Base-by-base conservation (phyloP, 108 stramenopile genomes). In the Nannochloropsis oceanica region DNA sequence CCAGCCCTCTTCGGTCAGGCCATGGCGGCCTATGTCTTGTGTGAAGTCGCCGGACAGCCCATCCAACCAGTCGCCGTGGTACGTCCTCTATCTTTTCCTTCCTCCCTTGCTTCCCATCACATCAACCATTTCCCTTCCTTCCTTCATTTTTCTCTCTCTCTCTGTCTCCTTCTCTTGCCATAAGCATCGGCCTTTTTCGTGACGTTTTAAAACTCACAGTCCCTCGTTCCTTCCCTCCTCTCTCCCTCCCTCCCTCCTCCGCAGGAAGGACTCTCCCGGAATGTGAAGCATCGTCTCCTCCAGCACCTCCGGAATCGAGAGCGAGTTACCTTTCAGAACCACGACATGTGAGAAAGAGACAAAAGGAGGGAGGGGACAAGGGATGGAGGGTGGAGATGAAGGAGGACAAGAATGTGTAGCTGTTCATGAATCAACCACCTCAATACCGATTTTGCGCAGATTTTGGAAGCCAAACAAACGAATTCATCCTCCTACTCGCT, bases 1-100 rank as follows among this genome's bases (percentile, higher is more conserved):
- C 98, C 98, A 22, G 95, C 96, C 43, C 93, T 98, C 83, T 96
- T 97, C 93, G 98, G 98, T 80, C 95, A 95, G 85, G 90, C 95
- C 13, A 85, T 96, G 83, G 96, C 96, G 11, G 91, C 95, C 25
- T 86, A 93, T 86, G 93, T 94, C 12, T 82, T 98, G 43, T 96
- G 95, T 87, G 93, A 95, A 84, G 84, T 97, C 25, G 96, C 95
- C 13, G 88, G 93, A 8, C 94, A 96, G 82, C 94, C 94, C 12
- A 93, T 97, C 85, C 89, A 90, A 22, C 85, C 85, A 13, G 18
- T 26, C 26, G 25, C 44, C 2, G 83, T 44, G 50, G 80, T 26
- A 81, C 13, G 2, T 26, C 50, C 83, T 11, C 12, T 79, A 10
- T 59, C 83, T 22, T 26, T 26, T 9, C 59, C 59, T n/a, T 9